phyloP scores from a whole-genome alignment of 2,329 filamentous ascomycete genomes.

The Aschersonia sp. region DNA sequence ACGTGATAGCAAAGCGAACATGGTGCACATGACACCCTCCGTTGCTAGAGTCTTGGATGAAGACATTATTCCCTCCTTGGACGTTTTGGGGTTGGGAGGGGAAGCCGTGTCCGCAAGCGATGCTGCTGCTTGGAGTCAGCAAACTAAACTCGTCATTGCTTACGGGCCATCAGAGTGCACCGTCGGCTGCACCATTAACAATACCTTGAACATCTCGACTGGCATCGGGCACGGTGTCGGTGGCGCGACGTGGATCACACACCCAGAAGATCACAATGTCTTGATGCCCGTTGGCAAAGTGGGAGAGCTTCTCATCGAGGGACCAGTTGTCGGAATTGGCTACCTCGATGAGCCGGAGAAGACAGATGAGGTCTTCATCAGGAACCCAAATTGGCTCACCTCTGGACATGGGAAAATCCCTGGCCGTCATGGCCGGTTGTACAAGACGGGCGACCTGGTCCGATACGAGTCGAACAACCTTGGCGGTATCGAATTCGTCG shows the following conservation, averaged over 20 bases:
- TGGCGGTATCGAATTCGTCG: conserved; percentile 8
- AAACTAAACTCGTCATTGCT: background rate
- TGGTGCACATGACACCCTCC: background rate
- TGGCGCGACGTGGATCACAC: background rate
- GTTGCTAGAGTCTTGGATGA: background rate
- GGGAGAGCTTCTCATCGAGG: conserved; percentile 2
- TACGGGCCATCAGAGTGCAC: conserved; percentile 2
- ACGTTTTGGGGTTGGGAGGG: background rate
- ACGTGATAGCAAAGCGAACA: background rate
- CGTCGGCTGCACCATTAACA: conserved; percentile 11
- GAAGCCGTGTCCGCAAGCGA: background rate
- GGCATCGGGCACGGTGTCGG: conserved; percentile 1
- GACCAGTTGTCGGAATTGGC: background rate
- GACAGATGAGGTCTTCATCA: conserved; percentile 43
- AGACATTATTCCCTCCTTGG: background rate
- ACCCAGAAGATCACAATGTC: background rate
- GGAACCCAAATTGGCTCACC: conserved; percentile 36
- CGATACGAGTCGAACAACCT: conserved; percentile 15
- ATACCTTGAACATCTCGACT: conserved; percentile 24
- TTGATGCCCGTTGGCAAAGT: background rate
- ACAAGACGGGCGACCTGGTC: conserved; percentile 11
- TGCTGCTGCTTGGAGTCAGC: background rate
- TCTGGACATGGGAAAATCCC: conserved; percentile 17
- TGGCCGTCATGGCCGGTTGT: conserved; percentile 10
- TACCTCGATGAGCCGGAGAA: conserved; percentile 18